These are phyloP conservation scores for Vigna trinervia DNA, from an alignment of 306 rosid species.

Conservation along the genomic window DNA sequence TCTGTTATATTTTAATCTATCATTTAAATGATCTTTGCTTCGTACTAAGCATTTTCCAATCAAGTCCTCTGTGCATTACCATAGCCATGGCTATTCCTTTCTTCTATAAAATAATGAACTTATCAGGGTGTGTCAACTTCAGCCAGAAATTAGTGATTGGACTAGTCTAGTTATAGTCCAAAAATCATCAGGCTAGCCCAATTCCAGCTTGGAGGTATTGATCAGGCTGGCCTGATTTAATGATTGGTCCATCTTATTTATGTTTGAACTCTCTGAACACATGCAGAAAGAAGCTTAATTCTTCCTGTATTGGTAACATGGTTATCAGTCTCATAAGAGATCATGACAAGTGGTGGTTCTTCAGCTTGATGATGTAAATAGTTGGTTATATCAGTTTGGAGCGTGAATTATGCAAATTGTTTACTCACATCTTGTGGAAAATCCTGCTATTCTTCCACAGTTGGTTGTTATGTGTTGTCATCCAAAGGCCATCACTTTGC, in stretches of 20 bases:
- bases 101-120: conserved; percentile 11
- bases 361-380: too few relatives aligned
- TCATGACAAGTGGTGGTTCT: too few relatives aligned
- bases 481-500: not conserved
- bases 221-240: not conserved
- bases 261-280: conserved; percentile 34
- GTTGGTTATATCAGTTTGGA: too few relatives aligned
- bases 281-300: conserved; percentile 25
- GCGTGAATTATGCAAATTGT: too few relatives aligned
- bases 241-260: not conserved
- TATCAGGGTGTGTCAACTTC: conserved; percentile 7
- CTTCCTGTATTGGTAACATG: not conserved
- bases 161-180: conserved; percentile 1
- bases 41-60: conserved; percentile 5
- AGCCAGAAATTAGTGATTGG: conserved; percentile 7
- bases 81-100: conserved; percentile 12
- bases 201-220: conserved; percentile 23
- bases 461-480: too few relatives aligned
- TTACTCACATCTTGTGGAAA: too few relatives aligned
- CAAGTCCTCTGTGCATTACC: conserved; percentile 8
- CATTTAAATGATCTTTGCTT: conserved; percentile 31
- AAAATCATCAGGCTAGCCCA: conserved; percentile 4
- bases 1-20: conserved; percentile 20
- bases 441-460: too few relatives aligned
- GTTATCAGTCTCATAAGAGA: too few relatives aligned